Conservation (phyloP, 1,284 basidiomycete species). For the Apiotrichum montevideense region DNA sequence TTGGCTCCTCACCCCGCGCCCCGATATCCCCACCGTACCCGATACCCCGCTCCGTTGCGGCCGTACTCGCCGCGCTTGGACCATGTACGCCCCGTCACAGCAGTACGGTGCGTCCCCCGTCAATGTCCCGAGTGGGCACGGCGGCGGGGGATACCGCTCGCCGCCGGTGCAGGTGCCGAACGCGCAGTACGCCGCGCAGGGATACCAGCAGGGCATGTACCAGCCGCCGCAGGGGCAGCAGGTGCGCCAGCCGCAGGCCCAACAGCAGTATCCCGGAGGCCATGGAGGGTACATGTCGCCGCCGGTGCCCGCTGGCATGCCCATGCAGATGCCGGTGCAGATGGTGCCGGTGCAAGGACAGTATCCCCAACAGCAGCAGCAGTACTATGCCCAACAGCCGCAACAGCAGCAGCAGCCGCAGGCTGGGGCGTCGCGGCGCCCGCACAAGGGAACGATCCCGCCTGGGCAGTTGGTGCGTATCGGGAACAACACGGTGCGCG, state of each 20-base stretch:
- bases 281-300: not conserved
- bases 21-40: too few species aligned
- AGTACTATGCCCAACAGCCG: not conserved
- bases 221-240: not conserved
- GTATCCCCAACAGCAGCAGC: not conserved
- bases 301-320: not conserved
- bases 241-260: not conserved
- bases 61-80: not conserved
- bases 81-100: not conserved
- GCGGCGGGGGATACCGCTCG: not conserved
- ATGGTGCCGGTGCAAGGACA: too few species aligned
- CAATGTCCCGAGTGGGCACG: not conserved
- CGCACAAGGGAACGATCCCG: slow-evolving; percentile 48
- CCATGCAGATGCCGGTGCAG: not conserved
- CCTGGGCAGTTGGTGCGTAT: slow-evolving; percentile 82
- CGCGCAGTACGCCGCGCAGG: not conserved
- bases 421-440: slow-evolving; percentile 5
- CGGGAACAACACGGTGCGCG: slow-evolving; percentile 81
- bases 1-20: too few species aligned
- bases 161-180: not conserved
- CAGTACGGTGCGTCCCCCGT: not conserved
- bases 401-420: slow-evolving; percentile 4
- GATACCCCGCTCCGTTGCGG: too few species aligned
- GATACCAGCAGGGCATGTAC: not conserved
- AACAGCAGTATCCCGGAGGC: not conserved